A percentile compares a stretch with the other conserved stretches of the same genome.
Conservation (phyloP, 1,284 basidiomycete genomes). For the Retiboletus fuscus region DNA sequence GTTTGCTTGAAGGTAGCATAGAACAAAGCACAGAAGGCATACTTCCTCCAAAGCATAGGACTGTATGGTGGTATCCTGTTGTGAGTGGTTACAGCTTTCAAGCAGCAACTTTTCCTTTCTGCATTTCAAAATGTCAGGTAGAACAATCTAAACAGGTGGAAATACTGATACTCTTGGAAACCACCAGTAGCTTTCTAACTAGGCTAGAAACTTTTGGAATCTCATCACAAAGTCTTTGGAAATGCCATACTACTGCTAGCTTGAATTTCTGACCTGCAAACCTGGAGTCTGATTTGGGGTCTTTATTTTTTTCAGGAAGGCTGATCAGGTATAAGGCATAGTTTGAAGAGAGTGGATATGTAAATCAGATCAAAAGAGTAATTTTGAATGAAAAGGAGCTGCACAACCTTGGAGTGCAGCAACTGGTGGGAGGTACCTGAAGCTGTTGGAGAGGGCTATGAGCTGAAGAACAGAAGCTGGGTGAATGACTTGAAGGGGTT, state of each 20-base stretch:
- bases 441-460: not conserved
- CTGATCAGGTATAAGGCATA: not conserved
- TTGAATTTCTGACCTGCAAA: not conserved
- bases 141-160: not conserved
- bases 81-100: not conserved
- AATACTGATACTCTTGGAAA: not conserved
- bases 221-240: not conserved
- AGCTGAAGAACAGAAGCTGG: not conserved
- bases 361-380: not conserved
- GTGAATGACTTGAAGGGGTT: not conserved
- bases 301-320: not conserved
- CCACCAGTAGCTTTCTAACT: not conserved
- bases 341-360: not conserved
- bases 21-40: too few species aligned
- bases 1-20: too few species aligned
- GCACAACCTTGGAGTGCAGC: not conserved
- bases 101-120: not conserved
- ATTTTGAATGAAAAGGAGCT: not conserved
- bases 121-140: not conserved
- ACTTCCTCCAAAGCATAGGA: too few species aligned
- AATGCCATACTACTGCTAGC: not conserved
- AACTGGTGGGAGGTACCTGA: not conserved
- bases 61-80: too few species aligned
- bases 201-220: not conserved
- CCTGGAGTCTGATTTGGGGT: too few species aligned